phyloP scores from a whole-genome alignment of 208 protist species.

The Phytomonas francai region DNA sequence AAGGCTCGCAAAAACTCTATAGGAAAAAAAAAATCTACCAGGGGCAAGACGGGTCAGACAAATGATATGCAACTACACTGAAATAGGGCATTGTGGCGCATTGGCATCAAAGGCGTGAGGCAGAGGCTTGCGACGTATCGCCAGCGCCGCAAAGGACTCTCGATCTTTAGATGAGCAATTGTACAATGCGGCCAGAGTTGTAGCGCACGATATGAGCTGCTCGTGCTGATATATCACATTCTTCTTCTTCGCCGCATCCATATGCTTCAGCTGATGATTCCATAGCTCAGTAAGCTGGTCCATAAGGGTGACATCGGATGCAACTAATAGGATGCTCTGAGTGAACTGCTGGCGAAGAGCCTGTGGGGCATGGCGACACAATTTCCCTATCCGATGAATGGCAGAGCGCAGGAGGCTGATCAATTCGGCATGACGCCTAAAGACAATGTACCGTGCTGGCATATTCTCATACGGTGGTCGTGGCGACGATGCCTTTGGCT shows the following conservation, averaged over 20 bases:
- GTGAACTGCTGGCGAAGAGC: constrained; percentile 53
- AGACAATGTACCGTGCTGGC: constrained; percentile 35
- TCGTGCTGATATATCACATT: constrained; percentile 14
- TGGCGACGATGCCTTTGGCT: background rate
- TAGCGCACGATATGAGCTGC: constrained; percentile 29
- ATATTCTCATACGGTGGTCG: constrained; percentile 15
- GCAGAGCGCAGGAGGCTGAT: constrained; percentile 41
- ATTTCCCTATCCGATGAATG: constrained; percentile 24
- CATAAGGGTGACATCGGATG: constrained; percentile 32
- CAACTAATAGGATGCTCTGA: constrained; percentile 38
- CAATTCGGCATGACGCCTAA: constrained; percentile 39
- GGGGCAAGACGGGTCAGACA: background rate
- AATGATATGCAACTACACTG: constrained; percentile 8
- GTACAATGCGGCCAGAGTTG: constrained; percentile 37
- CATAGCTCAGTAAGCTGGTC: constrained; percentile 50
- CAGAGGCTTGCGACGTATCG: constrained; percentile 24
- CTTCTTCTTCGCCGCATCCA: constrained; percentile 23
- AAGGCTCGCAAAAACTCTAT: constrained; percentile 2
- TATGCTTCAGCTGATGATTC: constrained; percentile 25
- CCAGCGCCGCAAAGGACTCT: constrained; percentile 23
- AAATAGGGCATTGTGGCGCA: constrained; percentile 32
- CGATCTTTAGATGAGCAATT: constrained; percentile 33
- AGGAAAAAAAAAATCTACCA: constrained; percentile 11
- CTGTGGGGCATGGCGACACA: constrained; percentile 24
- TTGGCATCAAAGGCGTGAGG: constrained; percentile 13